Evolutionary conservation across 257 asterid species (phyloP), one percentile per base, ranked within the genome.

Genomic region (Buddleja alternifolia): DNA sequence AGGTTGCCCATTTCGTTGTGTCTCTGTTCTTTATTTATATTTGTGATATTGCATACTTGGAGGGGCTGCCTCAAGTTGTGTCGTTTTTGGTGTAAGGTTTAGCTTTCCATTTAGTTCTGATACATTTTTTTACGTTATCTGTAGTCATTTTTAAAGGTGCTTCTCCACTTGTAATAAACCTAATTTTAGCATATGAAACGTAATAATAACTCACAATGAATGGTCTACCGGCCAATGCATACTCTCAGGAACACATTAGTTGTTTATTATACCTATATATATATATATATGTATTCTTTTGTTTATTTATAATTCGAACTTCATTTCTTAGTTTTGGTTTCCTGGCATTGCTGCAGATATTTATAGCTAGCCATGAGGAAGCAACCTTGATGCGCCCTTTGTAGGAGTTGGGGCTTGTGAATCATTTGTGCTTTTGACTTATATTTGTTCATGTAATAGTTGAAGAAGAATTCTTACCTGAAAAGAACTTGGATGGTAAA

Each of bases 341-440:
- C 56, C 19, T 73, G 46, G 24, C 40, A 36, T 10, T 78, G 47
- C 53, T 66, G 84, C 87, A 79, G 87, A 76, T 73, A 57, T 71
- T 23, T 79, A 73, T 76, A 79, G 82, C 78, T 79, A 79, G 77
- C 70, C 53, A 39, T 23, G 69, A 2, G 36, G 68, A 57, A 11
- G 37, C 34, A 20, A 58, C 10, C 32, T 32, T 6, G 47, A 50
- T 29, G 60, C 47, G 34, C 53, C 67, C 67, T 50, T 44, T 52
- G 67, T 52, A 53, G 77, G 73, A 32, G 71, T 62, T 39, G 67
- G 66, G 68, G 61, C 62, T 19, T 50, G n/a, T 21, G 66, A 74
- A 32, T 12, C 17, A n/a, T 12, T 17, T 71, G 72, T 61, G 60
- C 52, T 56, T n/a, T 63, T 15, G 54, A 69, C 70, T 15, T 37